phyloP scores from a whole-genome alignment of 2,329 filamentous ascomycete species.

The Coniochaeta prunicola region DNA sequence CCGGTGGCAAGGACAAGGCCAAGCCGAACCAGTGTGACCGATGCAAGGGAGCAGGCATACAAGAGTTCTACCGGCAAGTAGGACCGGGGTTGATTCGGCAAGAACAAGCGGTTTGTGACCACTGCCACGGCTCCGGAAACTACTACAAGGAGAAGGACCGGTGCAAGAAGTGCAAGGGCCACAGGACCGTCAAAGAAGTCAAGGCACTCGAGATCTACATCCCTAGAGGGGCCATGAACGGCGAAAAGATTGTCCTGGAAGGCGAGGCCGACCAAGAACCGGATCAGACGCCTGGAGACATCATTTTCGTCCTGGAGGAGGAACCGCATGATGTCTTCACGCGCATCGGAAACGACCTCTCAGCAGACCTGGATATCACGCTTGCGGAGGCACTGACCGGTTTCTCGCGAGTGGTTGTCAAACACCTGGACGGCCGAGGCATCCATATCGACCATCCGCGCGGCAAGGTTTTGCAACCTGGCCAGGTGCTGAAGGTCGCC shows the following conservation, averaged over 20 bases:
- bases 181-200: conserved; percentile 76
- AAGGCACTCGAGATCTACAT: conserved; percentile 97
- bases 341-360: conserved; percentile 76
- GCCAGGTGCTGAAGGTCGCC: conserved; percentile 74
- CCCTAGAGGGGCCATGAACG: conserved; percentile 75
- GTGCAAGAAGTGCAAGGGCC: conserved; percentile 98
- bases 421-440: conserved; percentile 87
- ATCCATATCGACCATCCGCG: conserved; percentile 73
- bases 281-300: conserved; percentile 83
- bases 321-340: conserved; percentile 75
- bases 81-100: conserved; percentile 82
- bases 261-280: conserved; percentile 92
- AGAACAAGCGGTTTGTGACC: conserved; percentile 70
- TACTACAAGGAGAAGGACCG: conserved; percentile 94
- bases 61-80: conserved; percentile 72
- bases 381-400: conserved; percentile 79
- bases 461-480: conserved; percentile 76
- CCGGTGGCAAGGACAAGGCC: conserved; percentile 84
- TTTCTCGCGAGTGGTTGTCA: conserved; percentile 84
- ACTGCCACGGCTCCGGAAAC: conserved; percentile 77
- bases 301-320: conserved; percentile 83
- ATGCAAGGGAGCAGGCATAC: conserved; percentile 74
- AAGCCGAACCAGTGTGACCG: conserved; percentile 76
- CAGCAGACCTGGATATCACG: conserved; percentile 72
- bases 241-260: conserved; percentile 82